Conservation (phyloP, 2,329 filamentous ascomycete genomes). For the Cladosporium phlei region DNA sequence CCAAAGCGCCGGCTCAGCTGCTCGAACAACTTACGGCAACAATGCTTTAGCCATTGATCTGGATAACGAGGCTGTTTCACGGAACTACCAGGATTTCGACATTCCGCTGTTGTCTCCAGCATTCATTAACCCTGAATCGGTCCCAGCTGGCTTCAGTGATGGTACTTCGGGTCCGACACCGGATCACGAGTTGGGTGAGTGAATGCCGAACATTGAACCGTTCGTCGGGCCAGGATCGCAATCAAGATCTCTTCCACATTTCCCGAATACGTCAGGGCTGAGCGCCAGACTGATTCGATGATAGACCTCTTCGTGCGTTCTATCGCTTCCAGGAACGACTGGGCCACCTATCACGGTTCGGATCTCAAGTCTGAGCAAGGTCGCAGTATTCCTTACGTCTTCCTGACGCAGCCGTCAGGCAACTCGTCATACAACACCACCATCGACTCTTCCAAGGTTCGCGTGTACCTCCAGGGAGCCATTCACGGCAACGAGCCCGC, state of each 20-base stretch:
- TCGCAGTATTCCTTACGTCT: constrained; percentile 17
- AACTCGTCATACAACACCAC: constrained; percentile 17
- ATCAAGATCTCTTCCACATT: no score
- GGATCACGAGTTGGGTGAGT: constrained; percentile 16
- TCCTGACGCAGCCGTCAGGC: constrained; percentile 3
- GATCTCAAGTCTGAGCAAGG: constrained; percentile 20
- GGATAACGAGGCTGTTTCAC: constrained; percentile 23
- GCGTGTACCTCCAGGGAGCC: constrained; percentile 35
- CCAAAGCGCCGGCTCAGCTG: background rate
- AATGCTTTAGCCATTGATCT: constrained; percentile 5
- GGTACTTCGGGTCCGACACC: constrained; percentile 22
- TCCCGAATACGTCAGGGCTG: no score
- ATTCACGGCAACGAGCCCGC: constrained; percentile 38
- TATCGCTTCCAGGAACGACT: constrained; percentile 18
- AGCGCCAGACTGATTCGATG: constrained; percentile 18
- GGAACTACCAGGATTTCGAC: constrained; percentile 25
- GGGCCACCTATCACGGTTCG: constrained; percentile 16
- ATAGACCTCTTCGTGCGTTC: constrained; percentile 18
- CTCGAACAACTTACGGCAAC: constrained; percentile 9
- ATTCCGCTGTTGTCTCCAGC: constrained; percentile 21
- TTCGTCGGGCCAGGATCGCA: no score
- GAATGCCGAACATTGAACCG: no score
- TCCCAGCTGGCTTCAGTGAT: constrained; percentile 18
- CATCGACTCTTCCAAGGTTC: constrained; percentile 24
- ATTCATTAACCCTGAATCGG: constrained; percentile 18